Evolutionary conservation across 202 grass and related monocot genomes (phyloP), one percentile per base, ranked within the genome.

Genomic region (Saccharum hybrid): DNA sequence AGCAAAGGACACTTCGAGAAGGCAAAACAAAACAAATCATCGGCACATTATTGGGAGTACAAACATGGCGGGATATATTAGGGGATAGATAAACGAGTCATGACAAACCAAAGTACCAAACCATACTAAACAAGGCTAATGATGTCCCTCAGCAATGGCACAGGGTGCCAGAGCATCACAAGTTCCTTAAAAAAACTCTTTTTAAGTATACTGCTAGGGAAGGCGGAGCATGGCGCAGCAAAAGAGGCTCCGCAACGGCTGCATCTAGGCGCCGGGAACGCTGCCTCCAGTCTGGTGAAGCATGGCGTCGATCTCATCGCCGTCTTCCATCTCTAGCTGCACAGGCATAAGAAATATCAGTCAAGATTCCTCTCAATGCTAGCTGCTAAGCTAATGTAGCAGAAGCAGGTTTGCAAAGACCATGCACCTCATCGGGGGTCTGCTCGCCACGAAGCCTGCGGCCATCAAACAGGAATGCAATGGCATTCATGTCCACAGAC

Each of bases 271-370:
- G 19, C 36, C 63, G 48, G 67, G 36, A 26, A 60, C 4, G 3
- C 19, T 56, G 72, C 94, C 94, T 14, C 94, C 94, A 0, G 94
- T 97, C 81, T 97, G 91, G 87, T 97, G 94, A 57, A 97, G 89
- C 94, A 97, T 97, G 28, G 94, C 94, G 11, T 97, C 94, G 4
- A 97, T 97, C 82, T 94, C 94, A 0, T 97, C 94, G 1, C 94
- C 91, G 2, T 97, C 94, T 69, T 97, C 94, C 94, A 97, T 92
- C 71, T 97, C 91, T 3, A 97, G 91, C 94, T 94, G 66, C 82
- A 82, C 10, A 31, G 10, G 28, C 4, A 71, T 1, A 75, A 6
- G 6, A 21, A 73, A 41, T 19, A 31, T 65, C 74, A 37, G 9
- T 26, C 0, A 46, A 1, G 13, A 69, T 77, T n/a, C 19, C 2